Percentiles rank a stretch among this genome's conserved stretches.
These are phyloP conservation scores for Chlamydomonas schloesseri DNA, from an alignment of 139 green algal species.

Conservation along the genomic window DNA sequence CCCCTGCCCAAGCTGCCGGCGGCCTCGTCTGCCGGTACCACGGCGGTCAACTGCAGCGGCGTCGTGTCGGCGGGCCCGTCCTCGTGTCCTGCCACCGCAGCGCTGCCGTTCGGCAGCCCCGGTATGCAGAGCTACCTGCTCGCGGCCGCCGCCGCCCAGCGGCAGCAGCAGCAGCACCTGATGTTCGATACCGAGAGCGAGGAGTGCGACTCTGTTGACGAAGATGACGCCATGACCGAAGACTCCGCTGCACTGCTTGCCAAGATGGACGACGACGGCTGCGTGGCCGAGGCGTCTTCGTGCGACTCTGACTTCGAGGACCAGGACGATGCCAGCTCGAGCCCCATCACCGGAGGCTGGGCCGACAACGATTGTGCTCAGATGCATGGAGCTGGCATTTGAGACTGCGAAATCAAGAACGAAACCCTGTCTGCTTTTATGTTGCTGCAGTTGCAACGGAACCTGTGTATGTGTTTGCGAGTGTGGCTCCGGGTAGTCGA, in stretches of 20 bases:
- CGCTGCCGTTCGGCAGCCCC: background rate
- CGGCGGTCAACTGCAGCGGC: too few relatives aligned
- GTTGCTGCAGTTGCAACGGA: background rate
- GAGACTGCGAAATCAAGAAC: background rate
- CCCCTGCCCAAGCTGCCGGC: conserved; percentile 45
- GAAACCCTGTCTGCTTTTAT: background rate
- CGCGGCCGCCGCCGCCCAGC: background rate
- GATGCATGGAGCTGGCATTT: conserved; percentile 2
- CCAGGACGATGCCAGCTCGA: conserved; percentile 9
- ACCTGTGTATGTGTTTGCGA: too few relatives aligned
- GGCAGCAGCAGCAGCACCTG: conserved; percentile 30
- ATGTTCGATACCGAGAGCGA: conserved; percentile 17
- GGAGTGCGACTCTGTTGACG: conserved; percentile 27
- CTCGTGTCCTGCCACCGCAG: background rate
- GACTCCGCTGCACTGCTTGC: conserved; percentile 30
- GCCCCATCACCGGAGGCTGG: background rate
- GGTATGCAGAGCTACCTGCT: background rate
- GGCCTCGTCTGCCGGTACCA: background rate
- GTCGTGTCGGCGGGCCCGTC: background rate
- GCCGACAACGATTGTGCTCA: background rate
- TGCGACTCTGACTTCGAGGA: background rate
- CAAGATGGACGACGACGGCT: conserved; percentile 30
- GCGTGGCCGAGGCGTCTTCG: background rate
- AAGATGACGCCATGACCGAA: conserved; percentile 29
- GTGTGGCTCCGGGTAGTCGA: too few relatives aligned